Evolutionary conservation across 176 grass and related monocot species (phyloP).

Genomic region (Cenchrus purpureus): DNA sequence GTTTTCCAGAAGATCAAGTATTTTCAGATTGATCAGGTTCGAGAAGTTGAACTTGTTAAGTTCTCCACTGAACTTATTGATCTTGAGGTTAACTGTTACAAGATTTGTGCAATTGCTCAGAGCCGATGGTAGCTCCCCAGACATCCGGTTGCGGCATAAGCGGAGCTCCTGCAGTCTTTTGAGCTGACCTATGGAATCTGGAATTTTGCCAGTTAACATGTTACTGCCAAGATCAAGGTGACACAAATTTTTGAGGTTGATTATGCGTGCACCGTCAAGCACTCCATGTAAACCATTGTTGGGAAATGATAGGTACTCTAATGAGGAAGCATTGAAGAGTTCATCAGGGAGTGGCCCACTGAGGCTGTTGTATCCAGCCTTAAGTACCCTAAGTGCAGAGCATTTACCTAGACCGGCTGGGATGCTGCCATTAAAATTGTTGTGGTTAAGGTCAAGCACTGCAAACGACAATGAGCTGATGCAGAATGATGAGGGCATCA

Average conservation of each 20-base stretch:
- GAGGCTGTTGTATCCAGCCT: slow-evolving; percentile 16
- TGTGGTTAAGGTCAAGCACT: slow-evolving; percentile 15
- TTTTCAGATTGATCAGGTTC: too few species aligned
- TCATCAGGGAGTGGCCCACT: slow-evolving; percentile 14
- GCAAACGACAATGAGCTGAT: background rate
- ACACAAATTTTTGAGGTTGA: slow-evolving; percentile 24
- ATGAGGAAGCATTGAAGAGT: slow-evolving; percentile 18
- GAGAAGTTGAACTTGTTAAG: too few species aligned
- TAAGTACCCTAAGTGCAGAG: slow-evolving; percentile 1
- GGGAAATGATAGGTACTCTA: slow-evolving; percentile 20
- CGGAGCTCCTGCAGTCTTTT: too few species aligned
- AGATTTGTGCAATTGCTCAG: too few species aligned
- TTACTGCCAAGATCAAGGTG: slow-evolving; percentile 38
- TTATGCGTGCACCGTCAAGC: background rate
- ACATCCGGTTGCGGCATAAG: too few species aligned
- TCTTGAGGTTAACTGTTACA: too few species aligned
- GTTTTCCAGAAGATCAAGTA: too few species aligned
- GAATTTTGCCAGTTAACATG: background rate
- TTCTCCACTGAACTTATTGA: too few species aligned
- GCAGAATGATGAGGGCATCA: background rate
- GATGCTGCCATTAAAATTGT: slow-evolving; percentile 14
- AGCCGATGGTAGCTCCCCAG: too few species aligned
- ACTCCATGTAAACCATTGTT: background rate
- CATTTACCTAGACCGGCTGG: background rate
- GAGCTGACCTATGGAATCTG: too few species aligned